phyloP scores from a whole-genome alignment of 1,139 yeast species.

The Debaryomyces sp. region DNA sequence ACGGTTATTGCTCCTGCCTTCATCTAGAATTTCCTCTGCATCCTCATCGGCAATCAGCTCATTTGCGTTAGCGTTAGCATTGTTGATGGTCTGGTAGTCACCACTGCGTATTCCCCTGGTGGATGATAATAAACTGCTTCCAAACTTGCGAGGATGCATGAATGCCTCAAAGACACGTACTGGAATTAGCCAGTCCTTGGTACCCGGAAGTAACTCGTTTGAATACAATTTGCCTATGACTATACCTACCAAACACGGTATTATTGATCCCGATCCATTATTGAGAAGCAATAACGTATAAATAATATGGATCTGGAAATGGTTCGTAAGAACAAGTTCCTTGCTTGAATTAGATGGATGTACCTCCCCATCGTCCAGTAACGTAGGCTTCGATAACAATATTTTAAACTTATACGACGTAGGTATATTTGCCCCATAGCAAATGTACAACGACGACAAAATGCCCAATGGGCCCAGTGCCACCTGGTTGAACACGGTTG shows the following conservation, averaged over 20 bases:
- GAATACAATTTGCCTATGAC: slow-evolving; percentile 58
- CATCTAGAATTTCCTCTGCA: slow-evolving; percentile 29
- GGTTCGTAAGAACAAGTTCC: slow-evolving; percentile 54
- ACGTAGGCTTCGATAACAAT: slow-evolving; percentile 29
- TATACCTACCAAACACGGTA: slow-evolving; percentile 60
- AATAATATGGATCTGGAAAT: slow-evolving; percentile 56
- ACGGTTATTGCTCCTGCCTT: slow-evolving; percentile 22
- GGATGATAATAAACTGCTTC: background rate
- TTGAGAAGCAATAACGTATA: slow-evolving; percentile 54
- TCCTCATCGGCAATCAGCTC: slow-evolving; percentile 18
- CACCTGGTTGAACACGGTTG: slow-evolving; percentile 39
- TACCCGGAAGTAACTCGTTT: slow-evolving; percentile 63
- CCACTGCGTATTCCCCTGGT: slow-evolving; percentile 8
- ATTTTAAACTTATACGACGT: slow-evolving; percentile 61
- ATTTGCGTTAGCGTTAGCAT: slow-evolving; percentile 11
- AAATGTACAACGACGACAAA: slow-evolving; percentile 59
- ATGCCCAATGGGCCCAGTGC: slow-evolving; percentile 67
- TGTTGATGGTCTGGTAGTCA: slow-evolving; percentile 8
- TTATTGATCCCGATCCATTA: slow-evolving; percentile 54
- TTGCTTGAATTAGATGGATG: slow-evolving; percentile 16
- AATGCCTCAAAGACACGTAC: slow-evolving; percentile 25
- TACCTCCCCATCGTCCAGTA: slow-evolving; percentile 12
- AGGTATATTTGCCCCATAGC: slow-evolving; percentile 62
- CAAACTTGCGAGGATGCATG: slow-evolving; percentile 24
- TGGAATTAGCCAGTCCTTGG: slow-evolving; percentile 55